A percentile compares a stretch with the other conserved stretches of the same genome.
These are phyloP conservation scores for Medicago truncatula DNA, from an alignment of 306 rosid species.

Conservation along the genomic window MtrunA17r5.0-ANR NC_053048.1:34929001-34929500, in stretches of 20 bases:
- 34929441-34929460: not conserved
- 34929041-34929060: slow-evolving; percentile 13
- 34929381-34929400: not conserved
- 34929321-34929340: slow-evolving; percentile 6
- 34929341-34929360: not conserved
- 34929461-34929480: slow-evolving; percentile 2
- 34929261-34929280: slow-evolving; percentile 10
- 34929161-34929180: not conserved
- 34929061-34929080: slow-evolving; percentile 13
- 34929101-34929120: slow-evolving; percentile 14
- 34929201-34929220: slow-evolving; percentile 3
- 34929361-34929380: slow-evolving; percentile 4
- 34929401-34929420: slow-evolving; percentile 36
- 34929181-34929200: slow-evolving; percentile 9
- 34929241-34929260: slow-evolving; percentile 18
- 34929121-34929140: not conserved
- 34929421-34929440: not conserved
- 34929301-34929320: slow-evolving; percentile 41
- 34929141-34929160: not conserved
- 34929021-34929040: slow-evolving; percentile 38
- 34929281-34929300: not conserved
- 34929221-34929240: slow-evolving; percentile 14
- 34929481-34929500: not conserved
- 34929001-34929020: slow-evolving; percentile 26
- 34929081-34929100: not conserved